Evolutionary conservation across 202 grass and related monocot genomes (phyloP).

Genomic region (Schoenoplectus tabernaemontani): DNA sequence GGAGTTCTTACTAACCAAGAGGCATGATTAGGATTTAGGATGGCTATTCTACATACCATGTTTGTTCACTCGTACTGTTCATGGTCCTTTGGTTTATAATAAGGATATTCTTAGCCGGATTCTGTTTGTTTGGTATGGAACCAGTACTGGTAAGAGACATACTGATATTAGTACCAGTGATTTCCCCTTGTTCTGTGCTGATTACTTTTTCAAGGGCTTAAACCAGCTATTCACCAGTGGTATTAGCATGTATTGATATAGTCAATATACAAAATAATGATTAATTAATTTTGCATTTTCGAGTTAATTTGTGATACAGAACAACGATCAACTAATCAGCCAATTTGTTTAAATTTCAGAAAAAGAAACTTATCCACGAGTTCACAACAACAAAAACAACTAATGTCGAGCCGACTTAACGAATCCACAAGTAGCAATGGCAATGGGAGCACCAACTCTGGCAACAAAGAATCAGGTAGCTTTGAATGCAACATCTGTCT

Average conservation of each 20-base stretch:
- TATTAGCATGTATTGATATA: background rate
- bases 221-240: background rate
- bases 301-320: background rate
- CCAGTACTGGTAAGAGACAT: background rate
- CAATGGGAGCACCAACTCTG: slow-evolving; percentile 27
- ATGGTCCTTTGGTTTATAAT: background rate
- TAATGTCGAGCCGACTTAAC: slow-evolving; percentile 23
- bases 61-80: background rate
- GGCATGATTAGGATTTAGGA: background rate
- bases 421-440: slow-evolving; percentile 26
- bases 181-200: background rate
- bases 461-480: slow-evolving; percentile 38
- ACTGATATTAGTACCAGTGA: background rate
- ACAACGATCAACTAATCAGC: background rate
- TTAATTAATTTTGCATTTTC: background rate
- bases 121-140: background rate
- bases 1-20: background rate
- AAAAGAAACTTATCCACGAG: background rate
- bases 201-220: background rate
- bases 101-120: background rate
- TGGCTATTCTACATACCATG: background rate
- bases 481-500: slow-evolving; percentile 95
- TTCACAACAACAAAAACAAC: background rate
- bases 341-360: background rate
- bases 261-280: background rate